Conservation (phyloP, 2,329 filamentous ascomycete genomes). For the Microsporum audouinii region DNA sequence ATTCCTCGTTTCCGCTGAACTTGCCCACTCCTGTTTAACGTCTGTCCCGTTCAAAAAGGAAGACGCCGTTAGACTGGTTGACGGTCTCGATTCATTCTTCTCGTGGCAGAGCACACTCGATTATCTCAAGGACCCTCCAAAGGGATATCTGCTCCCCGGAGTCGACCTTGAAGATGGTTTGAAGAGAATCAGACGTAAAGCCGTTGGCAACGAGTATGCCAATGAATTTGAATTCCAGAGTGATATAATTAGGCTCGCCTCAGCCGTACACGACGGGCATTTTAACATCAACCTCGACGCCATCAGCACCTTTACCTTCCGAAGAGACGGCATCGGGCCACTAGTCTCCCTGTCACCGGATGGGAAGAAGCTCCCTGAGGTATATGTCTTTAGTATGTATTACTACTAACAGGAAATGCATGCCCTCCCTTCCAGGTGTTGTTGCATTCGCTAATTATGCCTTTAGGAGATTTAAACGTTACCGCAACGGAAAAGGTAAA, state of each 20-base stretch:
- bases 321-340: conserved; percentile 43
- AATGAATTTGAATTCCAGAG: conserved; percentile 47
- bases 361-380: conserved; percentile 46
- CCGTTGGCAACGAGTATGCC: conserved; percentile 33
- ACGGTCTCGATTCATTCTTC: conserved; percentile 17
- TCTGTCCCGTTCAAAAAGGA: conserved; percentile 17
- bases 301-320: conserved; percentile 35
- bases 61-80: conserved; percentile 16
- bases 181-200: conserved; percentile 36
- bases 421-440: neutral
- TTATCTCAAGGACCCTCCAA: conserved; percentile 35
- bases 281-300: conserved; percentile 19
- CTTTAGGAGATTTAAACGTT: conserved; percentile 12
- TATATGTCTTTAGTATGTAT: conserved; percentile 32
- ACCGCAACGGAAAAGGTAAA: conserved; percentile 7
- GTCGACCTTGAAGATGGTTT: conserved; percentile 40
- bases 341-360: conserved; percentile 52
- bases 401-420: neutral
- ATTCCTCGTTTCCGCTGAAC: conserved; percentile 11
- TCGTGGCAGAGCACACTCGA: conserved; percentile 19
- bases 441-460: conserved; percentile 5
- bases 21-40: conserved; percentile 17
- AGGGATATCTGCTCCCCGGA: conserved; percentile 39
- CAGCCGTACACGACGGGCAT: conserved; percentile 53
- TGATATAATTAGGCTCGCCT: conserved; percentile 44